phyloP scores from a whole-genome alignment of 2,329 filamentous ascomycete species.

The Venturiaceae sp. region DNA sequence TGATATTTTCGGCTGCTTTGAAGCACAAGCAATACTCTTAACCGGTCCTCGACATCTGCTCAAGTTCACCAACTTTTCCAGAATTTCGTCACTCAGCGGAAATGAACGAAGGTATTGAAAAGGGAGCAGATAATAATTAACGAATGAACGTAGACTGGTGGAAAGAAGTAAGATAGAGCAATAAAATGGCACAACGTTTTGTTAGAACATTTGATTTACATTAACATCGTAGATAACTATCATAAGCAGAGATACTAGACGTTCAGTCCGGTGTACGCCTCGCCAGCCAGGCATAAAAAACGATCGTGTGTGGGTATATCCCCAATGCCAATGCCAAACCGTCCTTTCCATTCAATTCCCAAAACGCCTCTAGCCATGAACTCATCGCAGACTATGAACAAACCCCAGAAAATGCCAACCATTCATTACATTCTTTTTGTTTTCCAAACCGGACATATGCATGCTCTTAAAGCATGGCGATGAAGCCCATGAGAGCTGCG shows the following conservation, averaged over 20 bases:
- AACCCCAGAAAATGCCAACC: neutral
- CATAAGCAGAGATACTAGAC: neutral
- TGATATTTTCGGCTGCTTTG: too few species aligned
- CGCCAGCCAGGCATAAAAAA: neutral
- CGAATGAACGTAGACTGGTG: too few species aligned
- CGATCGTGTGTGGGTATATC: neutral
- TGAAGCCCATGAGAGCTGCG: neutral
- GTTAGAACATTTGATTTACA: neutral
- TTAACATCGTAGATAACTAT: neutral
- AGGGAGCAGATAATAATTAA: too few species aligned
- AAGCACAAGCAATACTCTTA: too few species aligned
- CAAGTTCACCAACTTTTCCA: too few species aligned
- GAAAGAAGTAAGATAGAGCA: too few species aligned
- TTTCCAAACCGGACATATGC: neutral
- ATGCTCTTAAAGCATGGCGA: neutral
- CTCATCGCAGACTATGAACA: neutral
- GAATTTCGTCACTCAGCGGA: too few species aligned
- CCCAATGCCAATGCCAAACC: neutral
- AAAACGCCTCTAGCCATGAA: neutral
- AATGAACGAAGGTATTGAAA: too few species aligned
- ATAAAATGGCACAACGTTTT: neutral
- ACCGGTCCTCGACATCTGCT: too few species aligned
- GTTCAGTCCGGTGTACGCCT: neutral
- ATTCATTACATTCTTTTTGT: neutral
- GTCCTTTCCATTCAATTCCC: neutral